Conservation (phyloP, 352 stramenopile genomes). For the Globisporangium iwayamae region DNA sequence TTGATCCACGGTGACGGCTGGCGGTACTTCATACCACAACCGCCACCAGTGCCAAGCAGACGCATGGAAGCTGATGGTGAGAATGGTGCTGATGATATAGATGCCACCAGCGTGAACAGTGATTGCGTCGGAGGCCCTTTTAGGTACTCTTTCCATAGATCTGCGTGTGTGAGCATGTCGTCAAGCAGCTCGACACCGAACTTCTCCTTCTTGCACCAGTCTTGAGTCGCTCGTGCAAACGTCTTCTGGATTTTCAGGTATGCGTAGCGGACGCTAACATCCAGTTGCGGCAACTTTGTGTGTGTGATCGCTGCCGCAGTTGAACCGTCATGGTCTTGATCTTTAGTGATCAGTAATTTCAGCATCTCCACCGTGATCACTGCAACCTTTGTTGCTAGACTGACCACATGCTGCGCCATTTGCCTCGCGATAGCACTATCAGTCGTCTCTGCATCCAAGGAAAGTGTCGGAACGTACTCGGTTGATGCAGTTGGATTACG, state of each 20-base stretch:
- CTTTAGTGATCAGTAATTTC: neutral
- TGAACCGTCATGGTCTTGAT: neutral
- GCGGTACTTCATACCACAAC: neutral
- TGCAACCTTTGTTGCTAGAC: neutral
- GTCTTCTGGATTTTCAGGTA: slow-evolving; percentile 22
- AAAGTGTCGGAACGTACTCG: neutral
- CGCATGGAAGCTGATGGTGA: slow-evolving; percentile 9
- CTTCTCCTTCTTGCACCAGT: neutral
- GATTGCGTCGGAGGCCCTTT: neutral
- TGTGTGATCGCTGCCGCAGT: neutral
- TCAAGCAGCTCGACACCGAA: slow-evolving; percentile 13
- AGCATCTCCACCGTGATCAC: neutral
- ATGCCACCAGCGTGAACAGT: neutral
- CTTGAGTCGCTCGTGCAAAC: slow-evolving; percentile 8
- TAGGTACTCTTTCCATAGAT: slow-evolving; percentile 29
- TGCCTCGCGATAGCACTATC: neutral
- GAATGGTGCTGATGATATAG: neutral
- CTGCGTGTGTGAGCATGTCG: slow-evolving; percentile 28
- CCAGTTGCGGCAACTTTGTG: neutral
- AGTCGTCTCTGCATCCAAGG: neutral
- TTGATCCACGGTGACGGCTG: slow-evolving; percentile 23
- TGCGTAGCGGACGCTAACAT: slow-evolving; percentile 6
- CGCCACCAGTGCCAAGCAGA: neutral
- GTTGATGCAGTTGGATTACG: neutral
- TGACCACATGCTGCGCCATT: slow-evolving; percentile 1